phyloP scores from a whole-genome alignment of 2,329 filamentous ascomycete genomes.

The Colletotrichum aenigma region DNA sequence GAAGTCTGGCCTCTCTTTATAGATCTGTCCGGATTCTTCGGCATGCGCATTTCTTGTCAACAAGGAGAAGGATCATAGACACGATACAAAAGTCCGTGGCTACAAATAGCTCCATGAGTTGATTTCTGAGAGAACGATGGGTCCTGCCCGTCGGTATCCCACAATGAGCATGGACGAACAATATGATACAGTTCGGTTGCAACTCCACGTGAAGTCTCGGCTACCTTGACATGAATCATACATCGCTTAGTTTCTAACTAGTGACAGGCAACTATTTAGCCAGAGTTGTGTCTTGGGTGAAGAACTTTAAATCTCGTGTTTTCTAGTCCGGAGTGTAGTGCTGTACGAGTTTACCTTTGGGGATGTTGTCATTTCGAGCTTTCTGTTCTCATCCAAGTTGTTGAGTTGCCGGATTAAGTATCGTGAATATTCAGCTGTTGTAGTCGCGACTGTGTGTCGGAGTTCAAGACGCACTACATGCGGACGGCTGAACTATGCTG shows the following conservation, averaged over 20 bases:
- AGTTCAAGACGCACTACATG: neutral
- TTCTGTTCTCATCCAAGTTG: neutral
- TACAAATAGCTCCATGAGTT: neutral
- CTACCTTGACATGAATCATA: neutral
- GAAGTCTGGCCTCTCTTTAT: neutral
- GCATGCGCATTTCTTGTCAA: neutral
- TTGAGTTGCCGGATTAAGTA: rapidly evolving
- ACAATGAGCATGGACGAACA: neutral
- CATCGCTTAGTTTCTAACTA: neutral
- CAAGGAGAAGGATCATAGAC: neutral
- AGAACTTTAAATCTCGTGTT: neutral
- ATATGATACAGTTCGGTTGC: neutral
- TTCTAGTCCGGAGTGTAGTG: neutral
- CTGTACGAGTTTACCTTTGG: neutral
- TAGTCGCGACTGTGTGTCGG: neutral
- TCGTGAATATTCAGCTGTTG: neutral
- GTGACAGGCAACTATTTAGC: neutral
- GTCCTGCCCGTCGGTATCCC: neutral
- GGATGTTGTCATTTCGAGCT: neutral
- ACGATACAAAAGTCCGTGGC: neutral
- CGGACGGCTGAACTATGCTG: neutral
- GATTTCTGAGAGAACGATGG: neutral
- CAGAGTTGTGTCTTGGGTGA: neutral
- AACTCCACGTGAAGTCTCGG: neutral
- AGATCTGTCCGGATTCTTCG: neutral